These are phyloP conservation scores for Biscogniauxia sp. DNA, from an alignment of 2,329 filamentous ascomycete species.

Conservation along the genomic window DNA sequence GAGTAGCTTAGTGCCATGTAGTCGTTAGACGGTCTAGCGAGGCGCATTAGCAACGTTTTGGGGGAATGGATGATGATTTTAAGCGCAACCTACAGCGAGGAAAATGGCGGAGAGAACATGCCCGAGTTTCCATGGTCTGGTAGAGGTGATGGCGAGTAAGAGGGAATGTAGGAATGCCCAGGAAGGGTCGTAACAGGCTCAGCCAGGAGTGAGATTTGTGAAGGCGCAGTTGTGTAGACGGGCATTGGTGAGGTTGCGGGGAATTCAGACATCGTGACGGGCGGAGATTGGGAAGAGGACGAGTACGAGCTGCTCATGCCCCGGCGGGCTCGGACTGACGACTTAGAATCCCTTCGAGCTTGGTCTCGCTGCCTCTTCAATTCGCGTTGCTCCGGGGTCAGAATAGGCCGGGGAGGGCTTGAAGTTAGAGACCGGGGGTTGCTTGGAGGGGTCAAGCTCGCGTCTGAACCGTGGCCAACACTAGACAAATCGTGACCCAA, in stretches of 20 bases:
- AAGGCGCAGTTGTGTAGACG: slow-evolving; percentile 50
- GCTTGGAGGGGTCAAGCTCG: slow-evolving; percentile 50
- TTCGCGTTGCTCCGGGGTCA: slow-evolving; percentile 61
- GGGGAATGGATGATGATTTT: not conserved
- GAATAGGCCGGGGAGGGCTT: slow-evolving; percentile 53
- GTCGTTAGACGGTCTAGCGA: slow-evolving; percentile 34
- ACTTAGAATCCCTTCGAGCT: slow-evolving; percentile 57
- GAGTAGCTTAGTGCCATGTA: slow-evolving; percentile 46
- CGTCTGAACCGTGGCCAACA: slow-evolving; percentile 47
- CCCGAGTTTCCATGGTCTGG: slow-evolving; percentile 38
- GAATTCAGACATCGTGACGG: slow-evolving; percentile 42
- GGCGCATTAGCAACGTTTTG: slow-evolving; percentile 22
- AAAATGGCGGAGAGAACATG: slow-evolving; percentile 31
- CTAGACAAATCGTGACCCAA: slow-evolving; percentile 45
- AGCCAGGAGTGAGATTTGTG: slow-evolving; percentile 50
- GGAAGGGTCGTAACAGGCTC: slow-evolving; percentile 47
- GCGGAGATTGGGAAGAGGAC: slow-evolving; percentile 38
- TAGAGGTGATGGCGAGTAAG: slow-evolving; percentile 47
- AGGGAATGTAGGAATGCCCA: slow-evolving; percentile 44
- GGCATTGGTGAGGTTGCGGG: slow-evolving; percentile 43
- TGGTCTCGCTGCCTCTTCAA: slow-evolving; percentile 61
- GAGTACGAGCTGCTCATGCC: slow-evolving; percentile 44
- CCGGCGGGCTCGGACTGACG: slow-evolving; percentile 49
- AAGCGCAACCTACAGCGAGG: slow-evolving; percentile 26
- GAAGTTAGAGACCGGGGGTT: slow-evolving; percentile 53